Percentiles rank a stretch among this genome's conserved stretches.
Conservation (phyloP, 139 green algal species). For the Chlorella sorokiniana region DNA sequence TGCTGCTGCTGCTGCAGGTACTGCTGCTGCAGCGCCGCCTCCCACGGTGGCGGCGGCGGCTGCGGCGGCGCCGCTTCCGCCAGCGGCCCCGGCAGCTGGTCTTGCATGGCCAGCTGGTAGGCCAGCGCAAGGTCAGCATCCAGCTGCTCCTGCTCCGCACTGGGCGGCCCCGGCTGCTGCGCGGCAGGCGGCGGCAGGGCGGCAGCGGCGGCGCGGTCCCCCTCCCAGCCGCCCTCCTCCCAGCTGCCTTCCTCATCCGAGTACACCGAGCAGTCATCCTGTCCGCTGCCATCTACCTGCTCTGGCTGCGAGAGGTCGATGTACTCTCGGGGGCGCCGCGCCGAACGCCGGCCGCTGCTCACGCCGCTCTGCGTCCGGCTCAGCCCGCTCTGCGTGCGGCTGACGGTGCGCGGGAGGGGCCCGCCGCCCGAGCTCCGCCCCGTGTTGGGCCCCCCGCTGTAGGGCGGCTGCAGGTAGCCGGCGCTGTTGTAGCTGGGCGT, state of each 20-base stretch:
- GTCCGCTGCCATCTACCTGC: slow-evolving; percentile 12
- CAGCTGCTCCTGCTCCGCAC: slow-evolving; percentile 3
- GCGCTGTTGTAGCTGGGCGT: background rate
- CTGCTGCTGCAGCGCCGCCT: background rate
- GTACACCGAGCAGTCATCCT: background rate
- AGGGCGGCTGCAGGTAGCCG: background rate
- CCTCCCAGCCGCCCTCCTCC: background rate
- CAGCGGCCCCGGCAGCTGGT: background rate
- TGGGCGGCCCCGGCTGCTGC: background rate
- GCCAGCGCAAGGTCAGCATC: slow-evolving; percentile 33
- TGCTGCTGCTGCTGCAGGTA: background rate
- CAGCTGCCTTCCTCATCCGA: background rate
- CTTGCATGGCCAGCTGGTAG: slow-evolving; percentile 31
- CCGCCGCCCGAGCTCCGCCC: background rate
- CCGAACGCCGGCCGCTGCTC: slow-evolving; percentile 11
- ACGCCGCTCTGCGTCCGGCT: background rate
- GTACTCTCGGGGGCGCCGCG: slow-evolving; percentile 1
- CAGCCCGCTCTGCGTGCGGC: background rate
- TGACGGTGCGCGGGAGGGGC: background rate
- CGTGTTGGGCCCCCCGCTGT: background rate
- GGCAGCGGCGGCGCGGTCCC: background rate
- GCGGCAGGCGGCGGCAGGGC: background rate
- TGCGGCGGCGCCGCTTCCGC: background rate
- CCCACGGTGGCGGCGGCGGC: background rate
- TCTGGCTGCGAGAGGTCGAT: slow-evolving; percentile 17